Evolutionary conservation across 257 asterid genomes (phyloP), one percentile per base, ranked within the genome.

Genomic region (Solanum medicagineum): DNA sequence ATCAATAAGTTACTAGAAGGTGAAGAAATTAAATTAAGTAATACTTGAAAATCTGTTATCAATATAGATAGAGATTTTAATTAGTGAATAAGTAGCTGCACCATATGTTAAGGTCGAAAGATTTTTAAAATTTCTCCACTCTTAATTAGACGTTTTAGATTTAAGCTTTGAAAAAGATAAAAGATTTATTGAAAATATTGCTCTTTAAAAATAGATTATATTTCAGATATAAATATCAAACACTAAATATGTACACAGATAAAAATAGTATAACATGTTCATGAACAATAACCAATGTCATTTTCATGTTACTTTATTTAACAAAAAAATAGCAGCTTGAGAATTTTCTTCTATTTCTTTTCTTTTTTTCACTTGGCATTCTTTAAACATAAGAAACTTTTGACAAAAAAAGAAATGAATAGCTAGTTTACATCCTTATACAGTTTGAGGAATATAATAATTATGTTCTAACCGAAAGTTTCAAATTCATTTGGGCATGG

Each of bases 41-140:
- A n/a, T 60, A 60, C 32, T 54, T 14, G 32, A 24, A 4, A 63
- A 63, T 63, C 3, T 11, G 40, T 12, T 63, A 26, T 26, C 10
- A 63, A 0, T 13, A 14, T 26, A 10, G 44, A 26, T 24, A 26
- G 8, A 63, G 20, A 26, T 63, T 63, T 44, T 63, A 59, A 62
- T 26, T 14, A 66, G 74, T 29, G 7, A 66, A 66, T 15, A 29
- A 32, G 12, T 66, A 66, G 1, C 15, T 29, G 24, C 19, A 63
- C 0, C 1, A 14, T 12, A 4, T 24, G 10, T 12, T 26, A 2
- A 1, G 0, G 36, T 0, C 4, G 2, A 26, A 26, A 26, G 19
- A 0, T 65, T 65, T 3, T 26, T 1, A 0, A 6, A 26, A 12
- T 65, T 0, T 15, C 11, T 26, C 16, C 4, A 0, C 1, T 1